Percentiles rank a stretch among this genome's conserved stretches.
Conservation (phyloP, 139 green algal genomes). For the Coelastrella sp. region DNA sequence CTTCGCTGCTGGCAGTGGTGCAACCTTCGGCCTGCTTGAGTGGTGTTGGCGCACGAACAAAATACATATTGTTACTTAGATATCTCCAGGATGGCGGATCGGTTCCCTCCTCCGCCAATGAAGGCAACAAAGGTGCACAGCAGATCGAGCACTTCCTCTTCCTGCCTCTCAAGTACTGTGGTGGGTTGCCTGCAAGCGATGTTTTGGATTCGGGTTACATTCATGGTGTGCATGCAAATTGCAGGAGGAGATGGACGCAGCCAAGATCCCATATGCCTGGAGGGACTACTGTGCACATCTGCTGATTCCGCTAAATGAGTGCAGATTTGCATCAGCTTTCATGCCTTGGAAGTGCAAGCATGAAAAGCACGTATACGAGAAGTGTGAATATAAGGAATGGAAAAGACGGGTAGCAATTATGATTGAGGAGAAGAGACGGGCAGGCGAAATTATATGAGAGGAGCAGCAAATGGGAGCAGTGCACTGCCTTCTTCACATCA, state of each 20-base stretch:
- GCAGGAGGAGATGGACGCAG: conserved; percentile 89
- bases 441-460: conserved; percentile 20
- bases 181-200: too few relatives aligned
- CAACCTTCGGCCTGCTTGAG: not conserved
- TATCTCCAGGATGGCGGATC: conserved; percentile 40
- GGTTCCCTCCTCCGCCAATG: conserved; percentile 46
- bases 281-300: conserved; percentile 94
- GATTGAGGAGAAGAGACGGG: conserved; percentile 47
- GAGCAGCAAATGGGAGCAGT: not conserved
- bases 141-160: not conserved
- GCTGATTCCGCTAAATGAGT: conserved; percentile 93
- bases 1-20: too few relatives aligned
- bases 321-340: conserved; percentile 74
- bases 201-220: not conserved
- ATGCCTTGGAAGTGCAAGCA: conserved; percentile 87
- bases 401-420: conserved; percentile 52
- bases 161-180: too few relatives aligned
- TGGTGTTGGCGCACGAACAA: not conserved
- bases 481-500: not conserved
- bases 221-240: not conserved
- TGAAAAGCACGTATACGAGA: conserved; percentile 87
- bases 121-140: conserved; percentile 50
- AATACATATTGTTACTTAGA: too few relatives aligned
- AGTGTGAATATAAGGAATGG: conserved; percentile 84
- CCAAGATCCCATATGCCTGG: conserved; percentile 81